Evolutionary conservation across 2,329 filamentous ascomycete genomes (phyloP).

Genomic region (Akanthomyces muscarius): DNA sequence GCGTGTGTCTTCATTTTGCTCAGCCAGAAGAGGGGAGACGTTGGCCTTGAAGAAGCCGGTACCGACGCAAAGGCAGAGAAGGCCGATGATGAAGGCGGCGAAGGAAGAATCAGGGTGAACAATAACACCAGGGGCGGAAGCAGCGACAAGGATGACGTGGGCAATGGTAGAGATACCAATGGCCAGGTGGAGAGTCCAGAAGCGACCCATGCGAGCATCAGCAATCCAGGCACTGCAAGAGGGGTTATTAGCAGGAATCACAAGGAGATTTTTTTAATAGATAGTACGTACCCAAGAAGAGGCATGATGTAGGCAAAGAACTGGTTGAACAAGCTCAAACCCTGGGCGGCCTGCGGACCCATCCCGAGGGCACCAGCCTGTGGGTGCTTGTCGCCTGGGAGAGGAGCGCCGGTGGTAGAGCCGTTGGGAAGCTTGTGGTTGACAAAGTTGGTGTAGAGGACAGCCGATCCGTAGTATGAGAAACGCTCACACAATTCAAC

Average conservation of each 20-base stretch:
- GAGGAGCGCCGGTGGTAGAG: constrained; percentile 50
- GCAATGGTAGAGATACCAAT: constrained; percentile 62
- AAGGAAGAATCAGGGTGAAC: constrained; percentile 53
- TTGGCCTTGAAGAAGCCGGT: constrained; percentile 82
- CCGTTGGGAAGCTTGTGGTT: constrained; percentile 50
- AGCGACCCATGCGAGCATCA: constrained; percentile 69
- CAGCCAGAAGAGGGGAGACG: constrained; percentile 67
- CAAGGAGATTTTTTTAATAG: constrained; percentile 23
- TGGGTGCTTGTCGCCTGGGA: constrained; percentile 22
- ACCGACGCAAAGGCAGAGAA: constrained; percentile 52
- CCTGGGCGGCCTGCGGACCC: constrained; percentile 53
- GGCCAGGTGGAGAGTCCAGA: constrained; percentile 67
- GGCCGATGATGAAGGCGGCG: constrained; percentile 66
- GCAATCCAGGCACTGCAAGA: constrained; percentile 49
- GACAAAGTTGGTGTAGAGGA: constrained; percentile 66
- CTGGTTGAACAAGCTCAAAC: constrained; percentile 49
- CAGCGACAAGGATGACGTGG: constrained; percentile 61
- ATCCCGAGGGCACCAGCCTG: constrained; percentile 52
- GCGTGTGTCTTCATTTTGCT: constrained; percentile 60
- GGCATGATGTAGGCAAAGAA: constrained; percentile 62
- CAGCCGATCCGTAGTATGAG: constrained; percentile 69
- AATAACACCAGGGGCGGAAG: constrained; percentile 61
- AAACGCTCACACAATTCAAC: constrained; percentile 74
- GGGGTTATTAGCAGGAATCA: neutral
- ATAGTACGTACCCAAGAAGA: constrained; percentile 42